A percentile compares a stretch with the other conserved stretches of the same genome.
phyloP scores from a whole-genome alignment of 805 yeast species.

The Spathaspora girioi region DNA sequence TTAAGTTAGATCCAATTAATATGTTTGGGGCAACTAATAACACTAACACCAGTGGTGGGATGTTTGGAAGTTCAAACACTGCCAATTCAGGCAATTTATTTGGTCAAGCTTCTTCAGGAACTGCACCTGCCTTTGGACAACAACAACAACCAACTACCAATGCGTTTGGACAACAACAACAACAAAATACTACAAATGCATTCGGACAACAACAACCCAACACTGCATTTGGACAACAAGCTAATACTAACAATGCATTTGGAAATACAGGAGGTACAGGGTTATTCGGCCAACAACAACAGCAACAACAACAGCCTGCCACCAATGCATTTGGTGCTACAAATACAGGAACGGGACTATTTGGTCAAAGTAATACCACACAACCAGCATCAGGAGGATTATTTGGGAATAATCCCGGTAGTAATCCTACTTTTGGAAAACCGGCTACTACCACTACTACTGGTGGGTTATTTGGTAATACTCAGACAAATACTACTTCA shows the following conservation, averaged over 20 bases:
- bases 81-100: slow-evolving; percentile 2
- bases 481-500: background rate
- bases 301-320: slow-evolving; percentile 2
- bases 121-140: background rate
- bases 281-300: slow-evolving; percentile 30
- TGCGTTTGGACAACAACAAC: background rate
- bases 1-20: background rate
- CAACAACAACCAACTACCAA: background rate
- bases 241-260: too few relatives aligned
- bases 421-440: slow-evolving; percentile 20
- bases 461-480: background rate
- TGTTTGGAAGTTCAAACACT: slow-evolving; percentile 14
- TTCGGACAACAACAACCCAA: background rate
- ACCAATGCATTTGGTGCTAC: background rate
- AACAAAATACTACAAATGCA: slow-evolving; percentile 2
- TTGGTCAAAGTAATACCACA: slow-evolving; percentile 13
- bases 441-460: background rate
- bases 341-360: background rate
- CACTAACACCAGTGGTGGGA: slow-evolving; percentile 12
- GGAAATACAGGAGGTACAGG: slow-evolving; percentile 18
- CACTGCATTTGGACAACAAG: background rate
- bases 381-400: slow-evolving; percentile 21
- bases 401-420: slow-evolving; percentile 13
- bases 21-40: slow-evolving; percentile 9
- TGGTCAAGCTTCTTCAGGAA: slow-evolving; percentile 1